Conservation (phyloP, 2,329 filamentous ascomycete genomes). For the Xylaria sp. region DNA sequence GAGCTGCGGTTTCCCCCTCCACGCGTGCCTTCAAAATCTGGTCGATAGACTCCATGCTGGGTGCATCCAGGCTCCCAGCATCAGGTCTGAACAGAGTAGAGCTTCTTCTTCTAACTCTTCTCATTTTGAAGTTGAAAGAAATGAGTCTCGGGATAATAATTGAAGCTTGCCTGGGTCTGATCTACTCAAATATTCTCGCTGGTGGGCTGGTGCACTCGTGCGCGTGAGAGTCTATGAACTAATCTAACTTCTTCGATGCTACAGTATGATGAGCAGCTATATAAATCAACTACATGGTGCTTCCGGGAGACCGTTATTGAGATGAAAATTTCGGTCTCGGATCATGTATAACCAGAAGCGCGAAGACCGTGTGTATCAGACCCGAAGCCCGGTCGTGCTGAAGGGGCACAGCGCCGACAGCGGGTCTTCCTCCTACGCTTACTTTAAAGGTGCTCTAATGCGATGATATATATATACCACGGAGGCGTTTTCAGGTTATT, state of each 20-base stretch:
- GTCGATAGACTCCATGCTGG: constrained; percentile 11
- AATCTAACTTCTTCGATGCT: background rate
- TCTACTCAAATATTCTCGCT: background rate
- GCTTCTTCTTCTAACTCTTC: constrained; percentile 4
- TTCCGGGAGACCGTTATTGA: background rate
- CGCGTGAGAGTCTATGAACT: background rate
- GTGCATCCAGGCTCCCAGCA: background rate
- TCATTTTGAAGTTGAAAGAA: background rate
- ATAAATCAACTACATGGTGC: background rate
- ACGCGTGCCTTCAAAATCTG: constrained; percentile 14
- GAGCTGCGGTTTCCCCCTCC: background rate
- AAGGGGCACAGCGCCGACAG: background rate
- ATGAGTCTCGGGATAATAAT: background rate
- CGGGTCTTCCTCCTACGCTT: background rate
- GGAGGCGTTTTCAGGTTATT: background rate
- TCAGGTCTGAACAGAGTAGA: constrained; percentile 3
- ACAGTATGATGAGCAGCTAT: background rate
- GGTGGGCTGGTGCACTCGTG: background rate
- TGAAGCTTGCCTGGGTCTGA: background rate
- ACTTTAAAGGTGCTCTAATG: background rate
- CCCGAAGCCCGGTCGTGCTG: constrained; percentile 4
- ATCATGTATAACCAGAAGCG: background rate
- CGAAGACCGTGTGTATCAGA: background rate
- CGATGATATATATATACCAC: background rate
- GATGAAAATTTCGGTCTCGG: background rate